These are phyloP conservation scores for Stemphylium beticola DNA, from an alignment of 2,329 filamentous ascomycete species.

Conservation along the genomic window DNA sequence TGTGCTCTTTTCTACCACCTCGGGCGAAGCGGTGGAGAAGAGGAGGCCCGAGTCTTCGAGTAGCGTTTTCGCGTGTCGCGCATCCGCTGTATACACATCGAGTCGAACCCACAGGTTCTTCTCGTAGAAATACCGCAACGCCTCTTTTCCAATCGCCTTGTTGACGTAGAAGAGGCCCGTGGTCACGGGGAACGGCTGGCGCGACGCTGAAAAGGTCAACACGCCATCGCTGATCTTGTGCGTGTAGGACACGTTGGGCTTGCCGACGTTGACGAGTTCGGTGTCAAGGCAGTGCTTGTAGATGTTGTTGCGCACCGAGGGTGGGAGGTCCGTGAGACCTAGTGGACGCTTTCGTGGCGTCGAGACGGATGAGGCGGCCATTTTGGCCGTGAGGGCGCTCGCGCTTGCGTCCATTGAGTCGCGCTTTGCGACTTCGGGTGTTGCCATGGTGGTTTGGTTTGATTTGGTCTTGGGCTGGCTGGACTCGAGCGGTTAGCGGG, in stretches of 20 bases:
- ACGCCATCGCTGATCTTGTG: slow-evolving; percentile 27
- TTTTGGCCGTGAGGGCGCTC: slow-evolving; percentile 19
- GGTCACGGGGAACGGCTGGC: slow-evolving; percentile 34
- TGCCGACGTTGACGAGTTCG: slow-evolving; percentile 40
- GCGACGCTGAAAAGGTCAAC: slow-evolving; percentile 38
- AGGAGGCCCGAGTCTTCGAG: slow-evolving; percentile 41
- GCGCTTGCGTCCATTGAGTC: slow-evolving; percentile 43
- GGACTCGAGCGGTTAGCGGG: neutral
- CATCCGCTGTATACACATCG: slow-evolving; percentile 33
- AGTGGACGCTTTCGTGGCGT: slow-evolving; percentile 28
- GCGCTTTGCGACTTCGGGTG: slow-evolving; percentile 20
- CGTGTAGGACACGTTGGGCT: slow-evolving; percentile 40
- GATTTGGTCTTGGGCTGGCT: neutral
- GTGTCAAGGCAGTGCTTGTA: slow-evolving; percentile 44
- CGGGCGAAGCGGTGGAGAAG: slow-evolving; percentile 24
- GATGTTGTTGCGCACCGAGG: slow-evolving; percentile 41
- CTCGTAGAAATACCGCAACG: slow-evolving; percentile 38
- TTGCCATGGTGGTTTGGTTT: slow-evolving; percentile 1
- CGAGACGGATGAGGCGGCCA: slow-evolving; percentile 21
- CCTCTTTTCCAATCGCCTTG: slow-evolving; percentile 32
- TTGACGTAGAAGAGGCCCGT: slow-evolving; percentile 37
- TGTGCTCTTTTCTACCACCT: slow-evolving; percentile 12
- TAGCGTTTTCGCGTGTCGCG: slow-evolving; percentile 41
- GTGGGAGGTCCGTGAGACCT: slow-evolving; percentile 33
- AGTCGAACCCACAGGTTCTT: slow-evolving; percentile 41